Base-by-base conservation (phyloP, 2,329 filamentous ascomycete genomes). In the Diaporthe helianthi region DNA sequence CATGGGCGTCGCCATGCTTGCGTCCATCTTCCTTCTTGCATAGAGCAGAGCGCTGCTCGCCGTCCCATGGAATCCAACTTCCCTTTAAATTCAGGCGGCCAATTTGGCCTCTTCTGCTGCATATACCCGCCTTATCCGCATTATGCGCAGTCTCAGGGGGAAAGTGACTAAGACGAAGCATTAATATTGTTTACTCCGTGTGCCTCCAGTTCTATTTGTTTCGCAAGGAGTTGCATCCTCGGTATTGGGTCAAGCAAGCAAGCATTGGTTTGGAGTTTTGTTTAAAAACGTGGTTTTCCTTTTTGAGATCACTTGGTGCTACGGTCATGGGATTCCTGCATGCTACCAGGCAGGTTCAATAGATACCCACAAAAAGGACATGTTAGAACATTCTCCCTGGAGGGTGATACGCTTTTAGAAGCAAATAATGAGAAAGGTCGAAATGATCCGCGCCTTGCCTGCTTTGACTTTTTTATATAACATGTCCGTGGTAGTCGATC, bases 251-350 rank as follows among this genome's bases (percentile, higher is more conserved):
- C 36, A 55, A 33, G 29, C 47, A 65, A 22, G 63, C 51, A 68
- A 36, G 64, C 51, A 68, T 66, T 55, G 51, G 26, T 12, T 49
- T 36, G 64, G 64, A 55, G 64, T 66, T 47, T 49, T 55, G 13
- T 47, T 38, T 38, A 17, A 38, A 47, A 26, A 13, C n/a, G n/a
- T 38, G 47, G 8, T 66, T 46, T n/a, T n/a, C n/a, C n/a, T n/a
- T n/a, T n/a, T n/a, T n/a, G n/a, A n/a, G 26, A 19, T 24, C 26
- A 29, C 22, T 58, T 19, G 36, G 8, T 36, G 12, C 46, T 15
- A 19, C 3, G 55, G 38, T 26, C 3, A 22, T 19, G 41, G 41
- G 15, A 17, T 36, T 6, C 22, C 44, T 44, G 29, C 26, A 13
- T 63, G 26, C 58, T 49, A 8, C 44, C n/a, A 63, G 41, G 58